Conservation (phyloP, 2,329 filamentous ascomycete genomes). For the Diaporthe eres region DNA sequence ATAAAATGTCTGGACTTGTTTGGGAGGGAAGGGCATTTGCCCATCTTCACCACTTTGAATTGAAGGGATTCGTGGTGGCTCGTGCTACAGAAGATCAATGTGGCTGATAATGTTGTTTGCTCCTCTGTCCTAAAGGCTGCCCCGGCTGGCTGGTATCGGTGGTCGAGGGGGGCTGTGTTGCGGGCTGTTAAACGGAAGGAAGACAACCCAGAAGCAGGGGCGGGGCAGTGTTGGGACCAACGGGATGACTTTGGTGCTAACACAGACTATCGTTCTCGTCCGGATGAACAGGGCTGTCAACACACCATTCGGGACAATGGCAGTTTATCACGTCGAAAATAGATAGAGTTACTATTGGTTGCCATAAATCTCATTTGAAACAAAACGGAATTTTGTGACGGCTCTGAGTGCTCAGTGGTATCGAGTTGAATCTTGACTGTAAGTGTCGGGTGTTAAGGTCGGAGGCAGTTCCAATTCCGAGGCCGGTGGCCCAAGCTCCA, state of each 20-base stretch:
- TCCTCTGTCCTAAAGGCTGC: not conserved
- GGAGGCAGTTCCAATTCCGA: not conserved
- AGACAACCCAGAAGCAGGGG: too few species aligned
- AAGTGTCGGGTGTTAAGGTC: not conserved
- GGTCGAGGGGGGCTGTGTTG: conserved; percentile 8
- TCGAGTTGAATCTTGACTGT: not conserved
- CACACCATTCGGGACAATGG: rapidly evolving
- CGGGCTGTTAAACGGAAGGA: conserved; percentile 15
- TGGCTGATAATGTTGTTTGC: conserved; percentile 24
- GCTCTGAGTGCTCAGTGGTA: rapidly evolving
- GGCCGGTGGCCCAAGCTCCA: not conserved
- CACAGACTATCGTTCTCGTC: not conserved
- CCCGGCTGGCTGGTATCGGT: not conserved
- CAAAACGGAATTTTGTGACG: too few species aligned
- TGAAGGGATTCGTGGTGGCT: not conserved
- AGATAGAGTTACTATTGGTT: not conserved
- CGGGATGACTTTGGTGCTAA: not conserved
- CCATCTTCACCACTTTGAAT: not conserved
- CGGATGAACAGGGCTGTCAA: rapidly evolving
- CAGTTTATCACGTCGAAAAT: rapidly evolving
- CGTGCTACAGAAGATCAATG: not conserved
- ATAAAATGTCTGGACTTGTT: not conserved
- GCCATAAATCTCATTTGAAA: rapidly evolving
- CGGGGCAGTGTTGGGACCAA: not conserved
- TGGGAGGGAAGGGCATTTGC: not conserved